Percentiles rank a stretch among this genome's conserved stretches.
Evolutionary conservation across 2,329 filamentous ascomycete genomes (phyloP).

Genomic region (Pestalotiopsis sp.): DNA sequence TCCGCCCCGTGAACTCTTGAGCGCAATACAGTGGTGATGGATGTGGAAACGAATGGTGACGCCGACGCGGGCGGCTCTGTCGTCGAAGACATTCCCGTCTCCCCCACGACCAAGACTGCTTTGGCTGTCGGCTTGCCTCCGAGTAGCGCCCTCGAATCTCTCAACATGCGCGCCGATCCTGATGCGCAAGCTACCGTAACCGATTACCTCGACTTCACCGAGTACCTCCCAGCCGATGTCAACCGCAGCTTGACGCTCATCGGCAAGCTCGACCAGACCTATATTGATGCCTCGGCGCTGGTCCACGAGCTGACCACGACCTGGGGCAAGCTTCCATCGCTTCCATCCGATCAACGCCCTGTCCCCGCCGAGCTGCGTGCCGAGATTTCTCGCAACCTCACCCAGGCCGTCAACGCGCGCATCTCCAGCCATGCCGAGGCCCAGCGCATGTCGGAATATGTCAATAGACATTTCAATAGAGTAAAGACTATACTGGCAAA

Average conservation of each 20-base stretch:
- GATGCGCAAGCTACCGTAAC: constrained; percentile 72
- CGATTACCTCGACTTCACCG: constrained; percentile 71
- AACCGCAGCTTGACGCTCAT: constrained; percentile 68
- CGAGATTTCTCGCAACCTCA: constrained; percentile 62
- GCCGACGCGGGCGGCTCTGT: constrained; percentile 20
- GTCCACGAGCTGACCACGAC: constrained; percentile 59
- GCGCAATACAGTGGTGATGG: constrained; percentile 14
- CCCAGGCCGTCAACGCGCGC: constrained; percentile 57
- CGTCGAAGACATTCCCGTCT: constrained; percentile 28
- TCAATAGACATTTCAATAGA: constrained; percentile 64
- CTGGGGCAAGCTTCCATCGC: constrained; percentile 59
- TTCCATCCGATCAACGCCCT: constrained; percentile 50
- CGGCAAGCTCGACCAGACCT: constrained; percentile 63
- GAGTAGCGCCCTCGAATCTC: constrained; percentile 43
- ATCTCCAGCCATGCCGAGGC: constrained; percentile 65
- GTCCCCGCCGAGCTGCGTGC: constrained; percentile 56
- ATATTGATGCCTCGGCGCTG: constrained; percentile 56
- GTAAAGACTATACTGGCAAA: constrained; percentile 62
- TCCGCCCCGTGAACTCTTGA: neutral
- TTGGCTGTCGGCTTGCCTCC: constrained; percentile 32
- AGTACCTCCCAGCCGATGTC: constrained; percentile 70
- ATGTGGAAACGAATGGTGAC: constrained; percentile 9
- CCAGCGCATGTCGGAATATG: constrained; percentile 64
- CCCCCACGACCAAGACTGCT: constrained; percentile 36
- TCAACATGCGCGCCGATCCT: constrained; percentile 61